Evolutionary conservation across 1,284 basidiomycete species (phyloP).

Genomic region (Baeospora myosura): DNA sequence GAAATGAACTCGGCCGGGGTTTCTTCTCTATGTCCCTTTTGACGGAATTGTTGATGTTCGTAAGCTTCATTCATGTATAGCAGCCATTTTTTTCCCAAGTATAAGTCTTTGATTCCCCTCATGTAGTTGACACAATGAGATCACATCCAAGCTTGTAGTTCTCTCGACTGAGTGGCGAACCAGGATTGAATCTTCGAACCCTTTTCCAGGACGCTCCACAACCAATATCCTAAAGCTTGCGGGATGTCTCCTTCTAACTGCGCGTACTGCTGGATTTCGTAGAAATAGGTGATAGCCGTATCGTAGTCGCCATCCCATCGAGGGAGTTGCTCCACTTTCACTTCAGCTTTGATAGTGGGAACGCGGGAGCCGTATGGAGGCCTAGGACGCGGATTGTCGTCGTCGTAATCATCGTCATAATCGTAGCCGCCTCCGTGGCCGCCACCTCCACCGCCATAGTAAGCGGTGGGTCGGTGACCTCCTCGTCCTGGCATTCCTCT

Average conservation of each 20-base stretch:
- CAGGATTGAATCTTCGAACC: background rate
- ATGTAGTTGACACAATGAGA: background rate
- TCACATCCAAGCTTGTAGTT: background rate
- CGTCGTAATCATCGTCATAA: too few relatives aligned
- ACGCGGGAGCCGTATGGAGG: background rate
- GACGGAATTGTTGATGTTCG: background rate
- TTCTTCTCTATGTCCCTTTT: background rate
- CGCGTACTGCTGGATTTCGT: background rate
- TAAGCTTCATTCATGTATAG: background rate
- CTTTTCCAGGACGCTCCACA: background rate
- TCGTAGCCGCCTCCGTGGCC: too few relatives aligned
- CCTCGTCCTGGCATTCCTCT: too few relatives aligned
- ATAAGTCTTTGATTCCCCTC: background rate
- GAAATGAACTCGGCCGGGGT: background rate
- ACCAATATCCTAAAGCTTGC: conserved; percentile 2
- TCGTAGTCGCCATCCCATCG: conserved; percentile 2
- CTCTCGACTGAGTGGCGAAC: background rate
- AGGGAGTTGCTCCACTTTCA: conserved; percentile 2
- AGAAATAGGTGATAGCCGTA: conserved; percentile 3
- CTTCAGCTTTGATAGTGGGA: conserved; percentile 3
- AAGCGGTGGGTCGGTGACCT: too few relatives aligned
- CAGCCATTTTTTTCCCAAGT: background rate
- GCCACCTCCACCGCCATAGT: too few relatives aligned
- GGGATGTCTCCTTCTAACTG: background rate
- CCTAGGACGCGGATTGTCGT: too few relatives aligned